These are phyloP conservation scores for Aspergillus candidus DNA, from an alignment of 2,329 filamentous ascomycete species.

Conservation along the genomic window DNA sequence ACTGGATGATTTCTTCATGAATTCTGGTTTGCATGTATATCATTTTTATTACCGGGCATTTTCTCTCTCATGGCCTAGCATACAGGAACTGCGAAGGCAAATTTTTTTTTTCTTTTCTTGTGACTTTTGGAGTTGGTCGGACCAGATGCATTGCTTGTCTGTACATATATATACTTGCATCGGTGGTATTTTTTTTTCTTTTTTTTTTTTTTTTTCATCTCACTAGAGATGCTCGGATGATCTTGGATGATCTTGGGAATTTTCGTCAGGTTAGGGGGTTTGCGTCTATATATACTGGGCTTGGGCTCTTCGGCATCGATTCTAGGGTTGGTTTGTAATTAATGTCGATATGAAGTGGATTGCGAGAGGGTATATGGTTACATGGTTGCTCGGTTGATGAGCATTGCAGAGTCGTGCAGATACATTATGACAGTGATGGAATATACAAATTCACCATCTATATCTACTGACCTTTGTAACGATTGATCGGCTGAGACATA, in stretches of 20 bases:
- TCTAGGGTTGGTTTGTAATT: constrained; percentile 15
- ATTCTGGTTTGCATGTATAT: constrained; percentile 5
- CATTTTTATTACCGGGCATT: neutral
- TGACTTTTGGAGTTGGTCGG: constrained; percentile 15
- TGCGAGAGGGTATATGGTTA: constrained; percentile 8
- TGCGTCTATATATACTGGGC: constrained; percentile 16
- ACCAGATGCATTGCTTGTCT: constrained; percentile 21
- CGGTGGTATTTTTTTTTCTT: constrained; percentile 8
- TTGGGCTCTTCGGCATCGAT: constrained; percentile 5
- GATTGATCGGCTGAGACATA: neutral
- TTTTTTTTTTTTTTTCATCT: constrained; percentile 1
- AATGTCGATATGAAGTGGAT: constrained; percentile 7
- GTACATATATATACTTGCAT: constrained; percentile 33
- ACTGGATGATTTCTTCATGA: neutral
- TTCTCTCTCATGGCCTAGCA: constrained; percentile 12
- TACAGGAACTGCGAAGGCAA: constrained; percentile 12
- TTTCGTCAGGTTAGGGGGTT: neutral
- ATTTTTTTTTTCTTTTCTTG: neutral
- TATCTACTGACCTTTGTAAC: neutral
- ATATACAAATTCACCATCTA: neutral
- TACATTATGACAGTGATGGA: constrained; percentile 9
- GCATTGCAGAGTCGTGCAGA: no score
- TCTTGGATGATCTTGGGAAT: no score
- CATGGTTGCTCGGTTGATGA: constrained; percentile 2
- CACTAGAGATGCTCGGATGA: no score